Base-by-base conservation (phyloP, 495 filamentous ascomycete genomes). In the Gamarada debralockiae region DNA sequence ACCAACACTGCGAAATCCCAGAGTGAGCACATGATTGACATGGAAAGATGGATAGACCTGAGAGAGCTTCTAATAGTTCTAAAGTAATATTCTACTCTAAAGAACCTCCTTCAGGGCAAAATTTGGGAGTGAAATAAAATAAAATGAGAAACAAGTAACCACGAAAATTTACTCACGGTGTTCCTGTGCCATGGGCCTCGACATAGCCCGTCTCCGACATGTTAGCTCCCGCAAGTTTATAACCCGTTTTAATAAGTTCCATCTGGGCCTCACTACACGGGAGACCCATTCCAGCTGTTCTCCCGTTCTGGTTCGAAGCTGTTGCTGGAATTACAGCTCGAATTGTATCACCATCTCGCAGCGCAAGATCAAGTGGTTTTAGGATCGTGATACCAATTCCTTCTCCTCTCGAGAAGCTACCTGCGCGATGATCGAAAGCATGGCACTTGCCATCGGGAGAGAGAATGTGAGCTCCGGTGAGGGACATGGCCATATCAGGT, bases 261-360 rank as follows among this genome's bases (percentile, higher is more conserved):
- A 73, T 77, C 64, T 88, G 84, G 2, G 81, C 78, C 1, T 69
- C 65, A 0, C 67, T 69, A 39, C 68, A 79, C 0, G 84, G 84
- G 61, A 80, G 70, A 3, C 76, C 82, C 23, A 86, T 83, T 15
- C 80, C 77, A 0, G 72, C 66, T 2, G 75, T 76, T 4, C 72
- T 76, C 25, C 83, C 82, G 58, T 85, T 80, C 46, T 82, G 73
- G 57, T 86, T 87, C 37, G 80, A 63, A 1, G 74, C 77, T 24
- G 78, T 78, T 4, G 67, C 74, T n/a, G 73, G 74, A 51, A 90
- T 82, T 18, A 89, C 70, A 15, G 77, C 78, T 37, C 80, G 71
- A 44, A 88, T 80, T 6, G 76, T 75, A 51, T 81, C 76, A 22
- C 76, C 75, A 31, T 74, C 67, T 18, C 50, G 44, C 69, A 58